phyloP scores from a whole-genome alignment of 768 basidiomycete species.

The Calocera cornea region DNA sequence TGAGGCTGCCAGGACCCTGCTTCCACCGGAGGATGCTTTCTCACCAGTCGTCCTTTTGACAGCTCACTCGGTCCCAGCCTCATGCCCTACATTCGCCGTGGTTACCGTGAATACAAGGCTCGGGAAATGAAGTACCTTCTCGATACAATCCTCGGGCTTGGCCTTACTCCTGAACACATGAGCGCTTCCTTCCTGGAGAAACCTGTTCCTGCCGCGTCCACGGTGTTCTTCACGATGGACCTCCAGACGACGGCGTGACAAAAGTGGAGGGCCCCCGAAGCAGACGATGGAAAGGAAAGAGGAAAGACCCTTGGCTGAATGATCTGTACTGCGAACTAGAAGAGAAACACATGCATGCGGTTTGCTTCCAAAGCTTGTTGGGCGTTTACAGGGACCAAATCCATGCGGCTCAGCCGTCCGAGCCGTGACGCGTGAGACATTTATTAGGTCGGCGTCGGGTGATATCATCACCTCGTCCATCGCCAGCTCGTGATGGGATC shows the following conservation, averaged over 20 bases:
- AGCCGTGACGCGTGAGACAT: neutral
- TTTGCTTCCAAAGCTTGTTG: neutral
- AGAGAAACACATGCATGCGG: neutral
- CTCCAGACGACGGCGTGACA: neutral
- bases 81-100: neutral
- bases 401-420: neutral
- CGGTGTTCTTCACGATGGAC: neutral
- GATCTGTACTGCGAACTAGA: neutral
- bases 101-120: conserved; percentile 1
- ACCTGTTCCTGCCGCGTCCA: neutral
- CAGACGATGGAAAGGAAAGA: neutral
- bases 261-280: neutral
- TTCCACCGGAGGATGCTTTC: neutral
- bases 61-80: neutral
- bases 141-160: neutral
- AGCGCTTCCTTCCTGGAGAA: neutral
- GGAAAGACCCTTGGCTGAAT: neutral
- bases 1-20: neutral
- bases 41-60: neutral
- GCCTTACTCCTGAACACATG: neutral
- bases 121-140: neutral
- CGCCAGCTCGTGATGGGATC: neutral
- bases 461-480: neutral
- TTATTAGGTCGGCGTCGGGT: neutral
- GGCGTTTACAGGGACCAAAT: conserved; percentile 1